Base-by-base conservation (phyloP, 2,329 filamentous ascomycete genomes). In the Botrytis paeoniae region DNA sequence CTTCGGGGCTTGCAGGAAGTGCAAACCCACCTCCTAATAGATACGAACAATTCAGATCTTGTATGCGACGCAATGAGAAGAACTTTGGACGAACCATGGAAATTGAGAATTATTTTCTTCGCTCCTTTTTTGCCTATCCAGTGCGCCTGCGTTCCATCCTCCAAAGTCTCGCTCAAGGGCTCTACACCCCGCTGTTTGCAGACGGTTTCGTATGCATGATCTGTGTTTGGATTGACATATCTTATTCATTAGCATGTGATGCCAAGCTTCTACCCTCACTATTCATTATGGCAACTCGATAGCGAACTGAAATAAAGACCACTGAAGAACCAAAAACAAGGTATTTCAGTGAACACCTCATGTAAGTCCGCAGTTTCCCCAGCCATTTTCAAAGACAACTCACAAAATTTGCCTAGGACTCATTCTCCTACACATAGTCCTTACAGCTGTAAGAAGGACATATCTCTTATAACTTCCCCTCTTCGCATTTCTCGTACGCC, bases 1-100 rank as follows among this genome's bases (percentile, higher is more conserved):
- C 86, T 60, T 82, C 85, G 10, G 83, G 75, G 9, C 80, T 80
- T 12, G 83, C 84, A 3, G 87, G 83, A 12, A 88, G 73, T 3
- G 84, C 84, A 77, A 88, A 91, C 8, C 89, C 89, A 62, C 89
- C 89, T 25, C 86, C 86, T 88, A 37, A 35, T 54, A 14, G 18
- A 25, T 32, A 54, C 37, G 1, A 66, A 54, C 37, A 3, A 8
- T 39, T 63, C 69, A 32, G 73, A 70, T 22, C 8, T 51, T 5
- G 54, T n/a, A 22, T 41, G 16, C 45, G 25, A 10, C 12, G 7
- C 22, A 22, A 2, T 12, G 51, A 29, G 41, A 29, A 29, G 37
- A 45, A 65, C 43, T 51, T 20, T 59, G 7, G 20, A 65, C 73
- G 35, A 74, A 82, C 85, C 85, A 75, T 87, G 85, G 70, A 84